These are phyloP conservation scores for Kazachstania psychrophila DNA, from an alignment of 805 yeast genomes.

Conservation along the genomic window DNA sequence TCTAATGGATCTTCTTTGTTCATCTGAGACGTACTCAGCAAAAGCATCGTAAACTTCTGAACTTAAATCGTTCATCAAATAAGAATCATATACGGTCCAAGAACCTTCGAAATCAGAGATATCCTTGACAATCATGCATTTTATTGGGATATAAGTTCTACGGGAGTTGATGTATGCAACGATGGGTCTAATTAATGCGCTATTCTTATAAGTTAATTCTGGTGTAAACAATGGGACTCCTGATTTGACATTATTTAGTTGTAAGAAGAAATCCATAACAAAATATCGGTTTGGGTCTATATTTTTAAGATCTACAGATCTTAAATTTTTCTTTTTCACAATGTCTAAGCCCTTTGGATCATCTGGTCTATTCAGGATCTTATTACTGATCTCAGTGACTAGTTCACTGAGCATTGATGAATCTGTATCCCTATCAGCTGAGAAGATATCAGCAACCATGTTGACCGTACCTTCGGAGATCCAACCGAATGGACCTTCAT, in stretches of 20 bases:
- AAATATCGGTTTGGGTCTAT: constrained; percentile 42
- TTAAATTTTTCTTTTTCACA: constrained; percentile 4
- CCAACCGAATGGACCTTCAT: constrained; percentile 97
- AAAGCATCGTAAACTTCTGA: constrained; percentile 86
- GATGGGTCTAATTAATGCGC: constrained; percentile 86
- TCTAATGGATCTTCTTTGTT: constrained; percentile 61
- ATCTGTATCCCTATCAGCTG: constrained; percentile 56
- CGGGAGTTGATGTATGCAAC: constrained; percentile 90
- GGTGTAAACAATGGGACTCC: constrained; percentile 76
- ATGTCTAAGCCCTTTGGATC: neutral
- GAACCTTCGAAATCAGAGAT: constrained; percentile 84
- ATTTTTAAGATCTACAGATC: constrained; percentile 8
- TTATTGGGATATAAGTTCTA: constrained; percentile 80
- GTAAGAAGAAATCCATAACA: constrained; percentile 69
- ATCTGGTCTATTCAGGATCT: neutral
- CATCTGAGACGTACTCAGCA: constrained; percentile 81
- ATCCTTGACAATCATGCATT: constrained; percentile 71
- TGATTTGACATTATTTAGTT: constrained; percentile 80
- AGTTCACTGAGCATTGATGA: constrained; percentile 38
- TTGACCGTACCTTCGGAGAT: constrained; percentile 86
- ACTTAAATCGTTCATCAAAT: constrained; percentile 83
- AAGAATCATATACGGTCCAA: constrained; percentile 91
- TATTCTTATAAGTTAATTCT: constrained; percentile 86
- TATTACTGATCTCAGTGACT: constrained; percentile 38
- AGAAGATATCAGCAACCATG: constrained; percentile 82